These are phyloP conservation scores for Fusarium aywerte DNA, from an alignment of 2,329 filamentous ascomycete genomes.

Conservation along the genomic window DNA sequence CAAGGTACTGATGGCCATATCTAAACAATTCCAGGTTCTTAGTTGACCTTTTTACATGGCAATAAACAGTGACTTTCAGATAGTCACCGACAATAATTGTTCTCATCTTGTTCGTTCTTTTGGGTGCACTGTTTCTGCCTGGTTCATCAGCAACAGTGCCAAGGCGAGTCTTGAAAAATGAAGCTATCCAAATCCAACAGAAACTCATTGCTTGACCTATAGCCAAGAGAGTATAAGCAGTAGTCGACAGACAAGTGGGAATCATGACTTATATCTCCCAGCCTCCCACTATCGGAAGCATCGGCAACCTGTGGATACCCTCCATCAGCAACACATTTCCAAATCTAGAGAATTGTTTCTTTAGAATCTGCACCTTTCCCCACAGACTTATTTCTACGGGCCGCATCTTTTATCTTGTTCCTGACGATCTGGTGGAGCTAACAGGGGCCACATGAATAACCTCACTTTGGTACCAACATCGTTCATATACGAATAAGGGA, in stretches of 20 bases:
- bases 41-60: not conserved
- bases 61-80: not conserved
- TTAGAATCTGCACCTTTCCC: conserved; percentile 30
- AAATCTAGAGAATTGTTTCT: conserved; percentile 25
- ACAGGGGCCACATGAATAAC: not conserved
- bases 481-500: not conserved
- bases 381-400: conserved; percentile 25
- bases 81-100: too few relatives aligned
- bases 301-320: conserved; percentile 38
- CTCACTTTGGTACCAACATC: not conserved
- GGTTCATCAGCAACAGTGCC: too few relatives aligned
- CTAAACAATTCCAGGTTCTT: not conserved
- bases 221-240: not conserved
- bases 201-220: not conserved
- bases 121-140: too few relatives aligned
- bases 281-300: conserved; percentile 32
- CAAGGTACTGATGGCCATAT: not conserved
- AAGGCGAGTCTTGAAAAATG: not conserved
- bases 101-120: too few relatives aligned
- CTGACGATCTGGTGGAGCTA: conserved; percentile 34
- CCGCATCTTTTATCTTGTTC: conserved; percentile 34
- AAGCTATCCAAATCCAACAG: not conserved
- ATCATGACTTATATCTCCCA: conserved; percentile 17
- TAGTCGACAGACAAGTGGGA: not conserved
- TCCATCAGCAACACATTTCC: conserved; percentile 31